Percentiles rank a stretch among this genome's conserved stretches.
Evolutionary conservation across 2,329 filamentous ascomycete species (phyloP).

Genomic region (Aureobasidium sp.): DNA sequence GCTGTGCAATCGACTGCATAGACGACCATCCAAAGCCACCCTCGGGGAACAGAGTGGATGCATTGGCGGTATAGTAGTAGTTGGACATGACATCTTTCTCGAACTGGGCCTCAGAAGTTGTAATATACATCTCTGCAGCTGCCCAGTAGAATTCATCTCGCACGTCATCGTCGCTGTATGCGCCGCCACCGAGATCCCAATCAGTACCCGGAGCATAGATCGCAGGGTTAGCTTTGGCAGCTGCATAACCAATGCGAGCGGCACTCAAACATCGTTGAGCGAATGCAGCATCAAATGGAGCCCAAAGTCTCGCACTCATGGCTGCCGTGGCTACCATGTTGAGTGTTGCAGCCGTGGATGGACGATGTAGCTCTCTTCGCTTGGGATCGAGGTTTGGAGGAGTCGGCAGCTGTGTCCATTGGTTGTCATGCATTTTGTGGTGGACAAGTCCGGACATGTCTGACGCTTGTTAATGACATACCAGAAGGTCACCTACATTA

Average conservation of each 20-base stretch:
- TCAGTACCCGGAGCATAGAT: constrained; percentile 13
- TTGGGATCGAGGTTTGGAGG: constrained; percentile 7
- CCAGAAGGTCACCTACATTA: background rate
- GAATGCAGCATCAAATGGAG: constrained; percentile 6
- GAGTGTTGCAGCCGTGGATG: constrained; percentile 14
- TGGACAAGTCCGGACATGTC: constrained; percentile 12
- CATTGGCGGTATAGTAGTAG: constrained; percentile 11
- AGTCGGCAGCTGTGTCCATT: constrained; percentile 13
- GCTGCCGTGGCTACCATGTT: constrained; percentile 13
- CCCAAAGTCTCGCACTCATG: constrained; percentile 12
- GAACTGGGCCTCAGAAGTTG: constrained; percentile 11
- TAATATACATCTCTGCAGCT: constrained; percentile 14
- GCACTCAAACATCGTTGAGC: constrained; percentile 8
- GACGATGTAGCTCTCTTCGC: constrained; percentile 13
- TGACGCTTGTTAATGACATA: background rate
- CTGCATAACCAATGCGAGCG: constrained; percentile 11
- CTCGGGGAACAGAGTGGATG: constrained; percentile 6
- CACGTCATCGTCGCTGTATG: constrained; percentile 14
- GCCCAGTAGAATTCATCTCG: constrained; percentile 15
- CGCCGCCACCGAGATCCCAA: constrained; percentile 14
- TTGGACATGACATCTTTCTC: constrained; percentile 11
- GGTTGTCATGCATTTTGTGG: constrained; percentile 14
- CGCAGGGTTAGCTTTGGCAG: constrained; percentile 7
- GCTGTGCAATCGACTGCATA: constrained; percentile 7
- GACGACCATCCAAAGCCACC: constrained; percentile 10